Base-by-base conservation (phyloP, 495 filamentous ascomycete genomes). In the Penicillium robsamsonii region DNA sequence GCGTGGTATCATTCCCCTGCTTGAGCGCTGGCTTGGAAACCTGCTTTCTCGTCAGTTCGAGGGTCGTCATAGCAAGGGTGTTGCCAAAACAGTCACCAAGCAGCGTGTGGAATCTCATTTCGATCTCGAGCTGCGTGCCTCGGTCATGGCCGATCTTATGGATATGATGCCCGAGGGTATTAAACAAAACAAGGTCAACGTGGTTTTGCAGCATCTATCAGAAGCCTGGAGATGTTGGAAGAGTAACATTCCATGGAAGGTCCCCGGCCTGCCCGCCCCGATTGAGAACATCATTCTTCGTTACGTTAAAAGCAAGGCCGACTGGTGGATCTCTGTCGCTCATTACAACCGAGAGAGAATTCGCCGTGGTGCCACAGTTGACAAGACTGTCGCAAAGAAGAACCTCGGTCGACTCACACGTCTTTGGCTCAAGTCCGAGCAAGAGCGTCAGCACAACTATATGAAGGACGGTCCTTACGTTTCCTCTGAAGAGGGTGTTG, bases 91-190 rank as follows among this genome's bases (percentile, higher is more conserved):
- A 11, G 95, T 97, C 24, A 99, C 95, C 2, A 99, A 99, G 73
- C 95, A 99, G 73, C 87, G 95, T 72, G 95, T 99, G 27, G 95
- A 99, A 73, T 97, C 92, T 30, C 95, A 99, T 70, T 99, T 97
- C 62, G 95, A 99, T 70, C 83, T 99, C 51, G 95, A 99, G 74
- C 83, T 99, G 40, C 90, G 95, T 67, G 95, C 95, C 17, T 96
- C 95, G 0, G 95, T 99, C 47, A 99, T 99, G 90, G 90, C 92
- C 18, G 95, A 99, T 75, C 77, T 99, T 27, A 96, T 96, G 87
- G 95, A 99, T 63, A 99, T 99, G 95, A 99, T 99, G 95, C 95
- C 95, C 1, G 95, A 97, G 69, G 95, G 95, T 53, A 96, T 99
- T 79, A 97, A 97, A 75, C 93, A 96, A 68, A 99, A 93, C 75